Conservation (phyloP, 129 eudicot species). For the Silybum marianum region DNA sequence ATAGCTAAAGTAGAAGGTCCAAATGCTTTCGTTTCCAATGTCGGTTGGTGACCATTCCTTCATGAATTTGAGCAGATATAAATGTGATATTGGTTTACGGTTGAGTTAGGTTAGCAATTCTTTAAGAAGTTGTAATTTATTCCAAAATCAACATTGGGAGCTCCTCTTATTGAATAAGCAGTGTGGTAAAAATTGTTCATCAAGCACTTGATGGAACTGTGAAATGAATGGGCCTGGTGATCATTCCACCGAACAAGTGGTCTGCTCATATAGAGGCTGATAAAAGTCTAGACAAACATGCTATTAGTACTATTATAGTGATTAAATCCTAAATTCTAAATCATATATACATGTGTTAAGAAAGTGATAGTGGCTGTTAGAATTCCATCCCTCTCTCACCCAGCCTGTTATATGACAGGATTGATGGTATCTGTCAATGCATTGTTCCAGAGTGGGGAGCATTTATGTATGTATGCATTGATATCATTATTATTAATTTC, state of each 20-base stretch:
- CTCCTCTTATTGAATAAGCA: constrained; percentile 4
- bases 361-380: neutral
- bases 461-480: neutral
- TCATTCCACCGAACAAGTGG: neutral
- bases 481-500: neutral
- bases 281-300: neutral
- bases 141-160: neutral
- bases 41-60: neutral
- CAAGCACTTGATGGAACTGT: constrained; percentile 8
- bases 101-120: constrained; percentile 10
- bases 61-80: neutral
- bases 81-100: constrained; percentile 1
- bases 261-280: neutral
- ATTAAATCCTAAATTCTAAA: neutral
- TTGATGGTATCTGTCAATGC: constrained; percentile 8
- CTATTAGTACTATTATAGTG: neutral
- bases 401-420: neutral
- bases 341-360: neutral
- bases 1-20: constrained; percentile 4
- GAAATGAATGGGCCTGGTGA: neutral
- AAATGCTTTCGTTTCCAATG: neutral
- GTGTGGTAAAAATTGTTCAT: constrained; percentile 3
- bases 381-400: neutral
- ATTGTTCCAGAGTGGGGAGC: neutral
- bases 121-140: neutral